Evolutionary conservation across 768 basidiomycete genomes (phyloP).

Genomic region (Mycena latifolia): DNA sequence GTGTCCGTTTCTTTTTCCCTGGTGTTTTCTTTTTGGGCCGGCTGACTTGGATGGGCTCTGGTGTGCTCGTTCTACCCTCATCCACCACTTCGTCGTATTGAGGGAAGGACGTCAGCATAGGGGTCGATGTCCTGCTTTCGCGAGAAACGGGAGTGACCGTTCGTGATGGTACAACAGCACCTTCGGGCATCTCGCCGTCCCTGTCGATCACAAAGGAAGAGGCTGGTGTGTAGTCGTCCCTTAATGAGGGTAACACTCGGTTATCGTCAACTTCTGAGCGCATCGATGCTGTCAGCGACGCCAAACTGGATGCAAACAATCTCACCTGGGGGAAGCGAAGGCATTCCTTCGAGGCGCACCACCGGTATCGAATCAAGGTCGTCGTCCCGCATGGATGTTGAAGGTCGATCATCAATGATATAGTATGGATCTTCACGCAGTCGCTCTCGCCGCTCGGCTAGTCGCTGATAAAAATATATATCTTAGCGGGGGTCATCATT

Average conservation of each 20-base stretch:
- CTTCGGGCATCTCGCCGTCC: constrained; percentile 89
- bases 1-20: constrained; percentile 78
- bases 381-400: constrained; percentile 44
- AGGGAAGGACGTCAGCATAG: constrained; percentile 55
- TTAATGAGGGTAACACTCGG: constrained; percentile 57
- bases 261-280: constrained; percentile 45
- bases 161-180: constrained; percentile 47
- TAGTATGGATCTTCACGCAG: constrained; percentile 93
- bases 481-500: not conserved
- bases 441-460: constrained; percentile 80
- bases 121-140: constrained; percentile 50
- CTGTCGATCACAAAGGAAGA: constrained; percentile 76
- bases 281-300: not conserved
- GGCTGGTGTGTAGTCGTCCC: constrained; percentile 54
- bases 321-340: constrained; percentile 54
- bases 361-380: constrained; percentile 95
- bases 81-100: constrained; percentile 66
- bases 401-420: constrained; percentile 73
- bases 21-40: constrained; percentile 76
- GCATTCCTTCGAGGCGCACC: constrained; percentile 83
- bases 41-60: constrained; percentile 82
- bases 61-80: constrained; percentile 61
- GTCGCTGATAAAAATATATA: constrained; percentile 60
- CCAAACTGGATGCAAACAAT: not conserved
- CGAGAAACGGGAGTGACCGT: constrained; percentile 46